Conservation (phyloP, 2,329 filamentous ascomycete species). For the Nothophaeocryptopus gaeumannii region DNA sequence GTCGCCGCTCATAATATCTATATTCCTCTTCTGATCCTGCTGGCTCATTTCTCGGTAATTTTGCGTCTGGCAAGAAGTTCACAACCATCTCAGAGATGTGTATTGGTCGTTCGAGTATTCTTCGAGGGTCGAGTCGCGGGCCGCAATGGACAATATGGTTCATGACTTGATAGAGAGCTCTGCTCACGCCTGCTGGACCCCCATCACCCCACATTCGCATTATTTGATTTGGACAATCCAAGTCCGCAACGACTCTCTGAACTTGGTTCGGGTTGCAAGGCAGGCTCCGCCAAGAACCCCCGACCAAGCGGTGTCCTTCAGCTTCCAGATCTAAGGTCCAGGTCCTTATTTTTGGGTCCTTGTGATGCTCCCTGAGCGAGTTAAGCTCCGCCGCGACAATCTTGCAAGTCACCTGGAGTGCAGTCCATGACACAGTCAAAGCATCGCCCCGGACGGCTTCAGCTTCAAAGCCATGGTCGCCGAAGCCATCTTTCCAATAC, state of each 20-base stretch:
- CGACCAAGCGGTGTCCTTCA: neutral
- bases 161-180: neutral
- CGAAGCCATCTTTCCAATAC: neutral
- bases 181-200: neutral
- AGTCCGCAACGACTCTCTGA: neutral
- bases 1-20: too few relatives aligned
- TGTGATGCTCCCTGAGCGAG: neutral
- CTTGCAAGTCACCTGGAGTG: neutral
- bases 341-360: neutral
- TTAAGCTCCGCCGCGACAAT: neutral
- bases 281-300: neutral
- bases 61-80: too few relatives aligned
- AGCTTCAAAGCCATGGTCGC: neutral
- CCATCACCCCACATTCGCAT: neutral
- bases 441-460: neutral
- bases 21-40: too few relatives aligned
- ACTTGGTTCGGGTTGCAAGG: neutral
- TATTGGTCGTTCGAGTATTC: neutral
- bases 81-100: neutral
- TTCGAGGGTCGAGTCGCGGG: neutral
- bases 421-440: neutral
- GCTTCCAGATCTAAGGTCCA: neutral
- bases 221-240: neutral
- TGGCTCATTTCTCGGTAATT: too few relatives aligned
- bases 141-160: neutral